These are phyloP conservation scores for Exophiala xenobiotica DNA, from an alignment of 2,329 filamentous ascomycete genomes.

Conservation along the genomic window DNA sequence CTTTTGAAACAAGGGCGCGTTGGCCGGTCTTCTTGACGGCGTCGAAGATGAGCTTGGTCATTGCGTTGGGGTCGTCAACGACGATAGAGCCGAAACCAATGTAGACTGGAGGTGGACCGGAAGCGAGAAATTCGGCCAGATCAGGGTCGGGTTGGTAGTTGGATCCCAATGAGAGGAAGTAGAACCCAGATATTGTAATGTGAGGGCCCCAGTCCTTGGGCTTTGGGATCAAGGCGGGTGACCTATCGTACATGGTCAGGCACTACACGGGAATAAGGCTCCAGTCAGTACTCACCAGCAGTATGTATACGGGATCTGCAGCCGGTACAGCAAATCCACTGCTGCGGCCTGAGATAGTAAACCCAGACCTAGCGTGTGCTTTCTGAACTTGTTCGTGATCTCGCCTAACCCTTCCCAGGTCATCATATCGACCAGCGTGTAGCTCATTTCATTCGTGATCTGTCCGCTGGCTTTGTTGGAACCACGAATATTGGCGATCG, in stretches of 20 bases:
- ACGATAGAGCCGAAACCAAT: conserved; percentile 60
- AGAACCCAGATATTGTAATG: conserved; percentile 33
- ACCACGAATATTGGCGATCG: conserved; percentile 49
- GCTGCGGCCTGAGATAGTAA: not conserved
- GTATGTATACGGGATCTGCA: conserved; percentile 1
- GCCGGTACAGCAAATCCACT: not conserved
- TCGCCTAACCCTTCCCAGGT: conserved; percentile 48
- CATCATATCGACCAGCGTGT: conserved; percentile 49
- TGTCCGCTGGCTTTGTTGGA: conserved; percentile 34
- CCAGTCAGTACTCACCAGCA: conserved; percentile 35
- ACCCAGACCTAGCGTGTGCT: not conserved
- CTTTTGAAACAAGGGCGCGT: conserved; percentile 55
- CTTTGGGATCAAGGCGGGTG: conserved; percentile 42
- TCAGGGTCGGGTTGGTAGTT: conserved; percentile 43
- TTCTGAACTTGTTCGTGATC: conserved; percentile 28
- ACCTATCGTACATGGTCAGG: conserved; percentile 48
- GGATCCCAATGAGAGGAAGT: conserved; percentile 24
- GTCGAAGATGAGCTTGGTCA: conserved; percentile 50
- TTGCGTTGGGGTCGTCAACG: conserved; percentile 48
- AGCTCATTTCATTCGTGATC: conserved; percentile 47
- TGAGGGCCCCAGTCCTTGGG: conserved; percentile 42
- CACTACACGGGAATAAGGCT: conserved; percentile 37
- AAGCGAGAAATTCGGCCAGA: conserved; percentile 45
- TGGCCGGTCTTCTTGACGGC: conserved; percentile 49
- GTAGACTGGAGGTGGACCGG: conserved; percentile 53